Base-by-base conservation (phyloP, 2,329 filamentous ascomycete genomes). In the Nothopassalora personata region DNA sequence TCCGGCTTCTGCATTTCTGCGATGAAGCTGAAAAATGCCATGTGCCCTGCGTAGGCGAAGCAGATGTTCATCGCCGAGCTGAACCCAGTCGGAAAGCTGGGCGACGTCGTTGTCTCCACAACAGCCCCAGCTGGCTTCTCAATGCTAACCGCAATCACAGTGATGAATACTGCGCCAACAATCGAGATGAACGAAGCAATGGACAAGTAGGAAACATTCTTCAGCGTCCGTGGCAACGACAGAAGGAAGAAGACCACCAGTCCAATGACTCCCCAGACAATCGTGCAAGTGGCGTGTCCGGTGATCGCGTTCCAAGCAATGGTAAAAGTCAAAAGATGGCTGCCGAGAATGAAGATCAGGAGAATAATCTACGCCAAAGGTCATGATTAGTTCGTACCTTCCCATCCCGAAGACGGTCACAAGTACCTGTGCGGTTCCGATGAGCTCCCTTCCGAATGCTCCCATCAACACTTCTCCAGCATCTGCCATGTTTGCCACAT, bases 261-360 rank as follows among this genome's bases (percentile, higher is more conserved):
- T 0, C 84, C 86, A 1, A 85, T 75, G 18, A 86, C 76, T 1
- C 80, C 82, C 75, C 84, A 89, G 0, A 85, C 77, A 55, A 89
- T 83, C 1, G 85, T 86, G 71, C 87, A 89, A 0, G 81, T 79
- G 0, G 79, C 82, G 60, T 87, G 80, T 3, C 82, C 72, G 4
- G 84, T 86, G 56, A 90, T 77, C 54, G 80, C 84, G 66, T 85
- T 85, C 72, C 90, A 81, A 57, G 86, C 86, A 67, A 90, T 87
- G 18, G 81, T 82, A 63, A 87, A 88, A 0, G 86, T 88, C 60
- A 90, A 75, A 45, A 87, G 78, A 73, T 90, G 88, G 19, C 85
- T 87, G 39, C 82, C 85, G 72, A 87, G 85, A 64, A 87, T 81
- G 74, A 90, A 89, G 56, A 87, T 75, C 50, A 58, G 31, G 36